These are phyloP conservation scores for Atalantia buxifolia DNA, from an alignment of 345 rosid genomes.

Conservation along the genomic window DNA sequence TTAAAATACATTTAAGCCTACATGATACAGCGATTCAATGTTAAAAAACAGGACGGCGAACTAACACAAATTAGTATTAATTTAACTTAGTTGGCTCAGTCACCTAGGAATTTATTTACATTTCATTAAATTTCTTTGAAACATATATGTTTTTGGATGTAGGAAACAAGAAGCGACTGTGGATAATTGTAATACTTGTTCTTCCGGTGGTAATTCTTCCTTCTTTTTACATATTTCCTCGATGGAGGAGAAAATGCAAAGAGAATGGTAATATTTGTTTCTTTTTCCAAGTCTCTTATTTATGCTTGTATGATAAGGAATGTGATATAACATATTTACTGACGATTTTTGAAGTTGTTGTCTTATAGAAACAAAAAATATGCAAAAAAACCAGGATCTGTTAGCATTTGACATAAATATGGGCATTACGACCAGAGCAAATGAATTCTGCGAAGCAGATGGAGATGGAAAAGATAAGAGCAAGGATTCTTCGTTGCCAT, in stretches of 20 bases:
- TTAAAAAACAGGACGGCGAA: too few relatives aligned
- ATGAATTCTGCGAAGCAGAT: not conserved
- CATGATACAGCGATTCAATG: too few relatives aligned
- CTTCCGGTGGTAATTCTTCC: not conserved
- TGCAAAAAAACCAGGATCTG: slow-evolving; percentile 9
- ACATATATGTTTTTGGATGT: not conserved
- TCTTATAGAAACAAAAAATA: not conserved
- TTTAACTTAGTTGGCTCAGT: too few relatives aligned
- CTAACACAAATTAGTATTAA: too few relatives aligned
- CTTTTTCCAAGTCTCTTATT: not conserved
- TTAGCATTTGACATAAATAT: slow-evolving; percentile 15
- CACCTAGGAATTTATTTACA: not conserved
- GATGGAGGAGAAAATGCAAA: slow-evolving; percentile 6
- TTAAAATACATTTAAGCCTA: too few relatives aligned
- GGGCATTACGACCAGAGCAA: not conserved
- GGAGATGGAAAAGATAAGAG: not conserved
- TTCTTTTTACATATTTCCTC: not conserved
- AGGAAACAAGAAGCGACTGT: not conserved
- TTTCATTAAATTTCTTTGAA: too few relatives aligned
- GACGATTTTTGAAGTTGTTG: too few relatives aligned
- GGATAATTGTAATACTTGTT: slow-evolving; percentile 7
- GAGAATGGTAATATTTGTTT: not conserved
- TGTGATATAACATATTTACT: too few relatives aligned
- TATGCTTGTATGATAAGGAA: not conserved
- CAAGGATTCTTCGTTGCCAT: slow-evolving; percentile 12